These are phyloP conservation scores for Gnomoniopsis smithogilvyi DNA, from an alignment of 2,329 filamentous ascomycete genomes.

Conservation along the genomic window DNA sequence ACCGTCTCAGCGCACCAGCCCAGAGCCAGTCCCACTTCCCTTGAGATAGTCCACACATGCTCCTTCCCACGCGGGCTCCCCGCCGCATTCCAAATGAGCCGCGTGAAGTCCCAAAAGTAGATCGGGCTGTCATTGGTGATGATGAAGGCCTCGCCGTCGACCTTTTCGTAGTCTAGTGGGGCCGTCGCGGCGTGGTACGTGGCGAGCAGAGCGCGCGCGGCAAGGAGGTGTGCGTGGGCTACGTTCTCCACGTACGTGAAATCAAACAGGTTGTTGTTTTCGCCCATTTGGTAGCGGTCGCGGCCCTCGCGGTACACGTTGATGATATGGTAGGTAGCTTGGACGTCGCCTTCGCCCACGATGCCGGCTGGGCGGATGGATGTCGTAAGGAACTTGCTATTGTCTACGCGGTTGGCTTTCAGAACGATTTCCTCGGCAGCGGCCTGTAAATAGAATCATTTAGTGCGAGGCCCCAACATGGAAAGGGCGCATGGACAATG, in stretches of 20 bases:
- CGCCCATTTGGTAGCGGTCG: slow-evolving; percentile 76
- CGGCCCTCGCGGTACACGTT: slow-evolving; percentile 66
- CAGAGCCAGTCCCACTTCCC: slow-evolving; percentile 48
- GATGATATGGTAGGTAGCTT: slow-evolving; percentile 71
- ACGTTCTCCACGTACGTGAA: slow-evolving; percentile 64
- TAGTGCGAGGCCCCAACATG: not conserved
- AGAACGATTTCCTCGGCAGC: slow-evolving; percentile 80
- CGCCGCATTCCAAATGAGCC: slow-evolving; percentile 69
- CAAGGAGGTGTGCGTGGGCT: slow-evolving; percentile 78
- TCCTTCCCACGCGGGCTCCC: slow-evolving; percentile 50
- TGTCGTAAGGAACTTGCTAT: slow-evolving; percentile 66
- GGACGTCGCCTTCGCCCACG: slow-evolving; percentile 84
- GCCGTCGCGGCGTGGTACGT: slow-evolving; percentile 53
- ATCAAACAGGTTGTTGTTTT: slow-evolving; percentile 61
- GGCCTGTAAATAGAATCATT: slow-evolving; percentile 42
- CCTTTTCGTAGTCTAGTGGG: slow-evolving; percentile 67
- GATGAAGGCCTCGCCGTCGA: slow-evolving; percentile 85
- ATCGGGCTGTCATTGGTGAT: slow-evolving; percentile 86
- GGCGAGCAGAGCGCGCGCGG: slow-evolving; percentile 67
- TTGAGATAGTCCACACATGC: slow-evolving; percentile 53
- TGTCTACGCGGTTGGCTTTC: slow-evolving; percentile 62
- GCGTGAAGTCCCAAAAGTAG: slow-evolving; percentile 87
- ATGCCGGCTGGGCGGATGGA: slow-evolving; percentile 85
- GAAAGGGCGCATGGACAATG: not conserved
- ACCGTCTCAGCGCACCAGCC: slow-evolving; percentile 53